Base-by-base conservation (phyloP, 2,329 filamentous ascomycete genomes). In the Ilyonectria mors-panacis region DNA sequence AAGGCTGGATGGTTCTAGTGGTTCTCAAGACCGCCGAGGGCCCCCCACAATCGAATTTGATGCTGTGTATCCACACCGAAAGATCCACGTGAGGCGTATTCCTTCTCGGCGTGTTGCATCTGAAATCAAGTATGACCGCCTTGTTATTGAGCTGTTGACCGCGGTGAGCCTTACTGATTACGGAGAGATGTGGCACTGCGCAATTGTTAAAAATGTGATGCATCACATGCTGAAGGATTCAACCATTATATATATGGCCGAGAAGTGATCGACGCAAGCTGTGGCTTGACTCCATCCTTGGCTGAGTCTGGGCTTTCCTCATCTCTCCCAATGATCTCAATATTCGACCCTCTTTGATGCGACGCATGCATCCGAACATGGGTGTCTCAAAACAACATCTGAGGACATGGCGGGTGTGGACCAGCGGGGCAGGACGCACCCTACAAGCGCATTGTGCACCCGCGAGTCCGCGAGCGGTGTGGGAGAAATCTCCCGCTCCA, bases 381-480 rank as follows among this genome's bases (percentile, higher is more conserved):
- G 28, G 37, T 35, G 35, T 35, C 35, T 50, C 15, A 9, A 63
- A 48, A 23, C 21, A 15, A 21, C 10, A 19, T 13, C 30, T 35
- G 12, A 21, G n/a, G 13, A 23, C 59, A 45, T 37, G 50, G 50
- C 51, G n/a, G 28, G 28, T 30, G 62, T 59, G 62, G 62, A 35
- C 33, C 28, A 12, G 37, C 39, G 55, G 35, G 54, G 37, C 35
- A 53, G 6, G 39, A 54, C 26, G 26, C 54, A 42, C 30, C 39
- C 23, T 37, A 45, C 61, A 66, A 58, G 55, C 63, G 56, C 57
- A 42, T 48, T 59, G 33, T 19, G 50, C 54, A 60, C 26, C 56
- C 45, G 23, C 42, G 5, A 26, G 26, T 26, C 53, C 30, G 57
- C 63, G 33, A 57, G 72, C 71, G 69, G 69, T 73, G 71, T 72